A percentile compares a stretch with the other conserved stretches of the same genome.
These are phyloP conservation scores for Alternaria conjuncta DNA, from an alignment of 2,329 filamentous ascomycete genomes.

Conservation along the genomic window DNA sequence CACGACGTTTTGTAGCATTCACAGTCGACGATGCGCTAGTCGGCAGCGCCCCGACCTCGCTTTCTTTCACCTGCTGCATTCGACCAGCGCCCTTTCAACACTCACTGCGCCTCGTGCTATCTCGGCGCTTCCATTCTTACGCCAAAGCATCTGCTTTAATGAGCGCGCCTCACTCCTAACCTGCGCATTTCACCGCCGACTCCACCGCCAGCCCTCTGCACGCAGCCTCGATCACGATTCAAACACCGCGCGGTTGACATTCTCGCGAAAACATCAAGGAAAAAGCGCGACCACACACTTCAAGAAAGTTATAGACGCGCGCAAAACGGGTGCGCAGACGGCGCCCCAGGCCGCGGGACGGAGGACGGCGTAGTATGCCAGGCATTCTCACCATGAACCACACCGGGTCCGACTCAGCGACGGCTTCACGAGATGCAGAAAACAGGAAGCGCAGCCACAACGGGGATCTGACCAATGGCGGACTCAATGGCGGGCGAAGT, in stretches of 20 bases:
- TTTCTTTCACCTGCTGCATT: slow-evolving; percentile 15
- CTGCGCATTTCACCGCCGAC: background rate
- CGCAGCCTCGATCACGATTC: background rate
- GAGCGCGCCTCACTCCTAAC: background rate
- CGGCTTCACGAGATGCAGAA: slow-evolving; percentile 36
- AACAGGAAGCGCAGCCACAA: slow-evolving; percentile 40
- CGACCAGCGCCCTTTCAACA: slow-evolving; percentile 18
- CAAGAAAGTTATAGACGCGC: slow-evolving; percentile 6
- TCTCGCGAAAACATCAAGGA: background rate
- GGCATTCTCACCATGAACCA: slow-evolving; percentile 58
- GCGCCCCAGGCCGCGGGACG: slow-evolving; percentile 39
- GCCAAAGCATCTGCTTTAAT: background rate
- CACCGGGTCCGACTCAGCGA: slow-evolving; percentile 48
- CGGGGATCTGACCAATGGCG: slow-evolving; percentile 40
- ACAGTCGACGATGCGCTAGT: slow-evolving; percentile 12
- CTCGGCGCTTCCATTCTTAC: slow-evolving; percentile 7
- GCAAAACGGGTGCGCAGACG: slow-evolving; percentile 34
- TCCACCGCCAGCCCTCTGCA: background rate
- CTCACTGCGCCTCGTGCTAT: slow-evolving; percentile 5
- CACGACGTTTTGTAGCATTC: slow-evolving; percentile 3
- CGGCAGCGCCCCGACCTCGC: slow-evolving; percentile 1
- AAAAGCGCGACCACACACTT: background rate
- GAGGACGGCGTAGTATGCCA: slow-evolving; percentile 53
- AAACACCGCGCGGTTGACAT: background rate
- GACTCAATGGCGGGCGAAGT: slow-evolving; percentile 19